Conservation (phyloP, 495 filamentous ascomycete species). For the Neurospora sp. region DNA sequence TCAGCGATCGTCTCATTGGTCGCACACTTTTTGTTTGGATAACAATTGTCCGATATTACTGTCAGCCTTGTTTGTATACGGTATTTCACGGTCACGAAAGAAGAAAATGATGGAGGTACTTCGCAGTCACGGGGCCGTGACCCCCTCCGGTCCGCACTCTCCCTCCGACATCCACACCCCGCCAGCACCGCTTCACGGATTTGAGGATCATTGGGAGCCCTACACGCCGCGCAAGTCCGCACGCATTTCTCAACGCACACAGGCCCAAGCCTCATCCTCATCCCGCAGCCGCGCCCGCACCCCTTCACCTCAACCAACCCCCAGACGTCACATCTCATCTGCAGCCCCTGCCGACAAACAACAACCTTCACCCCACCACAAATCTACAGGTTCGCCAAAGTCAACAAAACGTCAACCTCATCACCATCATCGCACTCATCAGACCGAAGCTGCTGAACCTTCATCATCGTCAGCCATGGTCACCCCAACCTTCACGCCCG, state of each 20-base stretch:
- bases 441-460: background rate
- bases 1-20: background rate
- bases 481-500: constrained; percentile 39
- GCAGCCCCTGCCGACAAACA: constrained; percentile 23
- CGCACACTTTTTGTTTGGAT: background rate
- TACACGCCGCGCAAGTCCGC: constrained; percentile 53
- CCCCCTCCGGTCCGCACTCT: constrained; percentile 51
- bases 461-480: constrained; percentile 18
- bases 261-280: background rate
- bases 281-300: constrained; percentile 19
- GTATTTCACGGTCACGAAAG: background rate
- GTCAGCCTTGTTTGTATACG: background rate
- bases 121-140: constrained; percentile 17
- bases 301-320: constrained; percentile 33
- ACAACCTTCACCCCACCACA: constrained; percentile 22
- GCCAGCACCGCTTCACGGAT: constrained; percentile 62
- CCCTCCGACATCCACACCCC: constrained; percentile 53
- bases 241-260: constrained; percentile 35
- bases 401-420: constrained; percentile 12
- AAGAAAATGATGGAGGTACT: constrained; percentile 1
- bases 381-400: constrained; percentile 21
- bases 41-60: background rate
- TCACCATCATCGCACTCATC: background rate
- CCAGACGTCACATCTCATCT: constrained; percentile 19
- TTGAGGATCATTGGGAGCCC: constrained; percentile 59